Conservation (phyloP, 495 filamentous ascomycete species). For the Pseudomonodictys pantanalensis region DNA sequence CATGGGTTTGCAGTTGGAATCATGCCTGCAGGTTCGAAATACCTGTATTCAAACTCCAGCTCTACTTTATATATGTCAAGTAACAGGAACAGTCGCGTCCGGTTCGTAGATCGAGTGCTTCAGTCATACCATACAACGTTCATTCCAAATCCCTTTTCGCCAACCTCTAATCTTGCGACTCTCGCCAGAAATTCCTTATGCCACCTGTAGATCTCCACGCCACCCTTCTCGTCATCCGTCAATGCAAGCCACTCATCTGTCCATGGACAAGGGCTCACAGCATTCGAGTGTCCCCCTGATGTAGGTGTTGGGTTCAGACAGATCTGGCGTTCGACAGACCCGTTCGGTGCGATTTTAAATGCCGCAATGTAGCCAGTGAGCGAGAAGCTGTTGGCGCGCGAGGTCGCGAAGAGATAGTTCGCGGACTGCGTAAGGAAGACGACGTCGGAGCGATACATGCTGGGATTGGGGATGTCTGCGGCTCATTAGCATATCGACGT, state of each 20-base stretch:
- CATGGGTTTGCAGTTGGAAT: too few species aligned
- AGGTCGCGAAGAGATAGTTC: conserved; percentile 75
- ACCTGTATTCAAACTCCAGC: neutral
- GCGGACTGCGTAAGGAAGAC: conserved; percentile 63
- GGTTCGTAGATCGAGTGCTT: too few species aligned
- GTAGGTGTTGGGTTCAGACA: conserved; percentile 79
- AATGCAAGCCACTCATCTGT: conserved; percentile 82
- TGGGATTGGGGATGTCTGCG: conserved; percentile 36
- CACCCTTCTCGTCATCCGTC: conserved; percentile 80
- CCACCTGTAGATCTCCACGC: conserved; percentile 83
- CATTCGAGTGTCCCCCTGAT: conserved; percentile 81
- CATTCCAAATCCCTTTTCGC: conserved; percentile 82
- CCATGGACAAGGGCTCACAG: conserved; percentile 74
- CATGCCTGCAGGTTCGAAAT: too few species aligned
- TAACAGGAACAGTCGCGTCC: too few species aligned
- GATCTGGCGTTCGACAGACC: conserved; percentile 71
- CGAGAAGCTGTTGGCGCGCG: conserved; percentile 69
- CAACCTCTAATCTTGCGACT: conserved; percentile 69
- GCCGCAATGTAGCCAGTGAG: conserved; percentile 77
- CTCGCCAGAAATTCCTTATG: conserved; percentile 71
- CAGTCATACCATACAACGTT: conserved; percentile 90
- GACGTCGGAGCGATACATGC: conserved; percentile 74
- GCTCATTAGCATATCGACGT: conserved; percentile 8
- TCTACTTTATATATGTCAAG: neutral
- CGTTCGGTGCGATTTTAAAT: conserved; percentile 66